Conservation (phyloP, 331 rosid species). For the Quercus lobata region DNA sequence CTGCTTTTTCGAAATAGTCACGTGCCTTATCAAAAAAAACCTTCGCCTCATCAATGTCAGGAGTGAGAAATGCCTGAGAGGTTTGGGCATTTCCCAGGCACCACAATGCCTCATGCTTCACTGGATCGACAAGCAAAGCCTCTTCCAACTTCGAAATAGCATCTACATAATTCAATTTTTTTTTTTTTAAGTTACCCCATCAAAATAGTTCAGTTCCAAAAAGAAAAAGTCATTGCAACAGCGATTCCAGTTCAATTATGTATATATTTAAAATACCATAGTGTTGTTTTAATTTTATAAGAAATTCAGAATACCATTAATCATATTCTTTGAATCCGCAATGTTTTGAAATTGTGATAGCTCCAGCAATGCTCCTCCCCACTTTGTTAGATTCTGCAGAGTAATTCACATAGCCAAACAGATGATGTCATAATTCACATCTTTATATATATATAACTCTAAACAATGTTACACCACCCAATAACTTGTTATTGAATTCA, state of each 20-base stretch:
- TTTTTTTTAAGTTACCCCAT: neutral
- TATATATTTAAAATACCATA: too few species aligned
- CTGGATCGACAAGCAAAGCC: slow-evolving; percentile 53
- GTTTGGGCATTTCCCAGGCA: slow-evolving; percentile 68
- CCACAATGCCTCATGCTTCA: slow-evolving; percentile 71
- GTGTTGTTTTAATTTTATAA: too few species aligned
- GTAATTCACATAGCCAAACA: neutral
- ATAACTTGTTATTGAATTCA: too few species aligned
- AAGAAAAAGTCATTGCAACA: neutral
- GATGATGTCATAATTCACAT: neutral
- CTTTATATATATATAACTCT: too few species aligned
- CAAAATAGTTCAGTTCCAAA: neutral
- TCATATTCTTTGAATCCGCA: slow-evolving; percentile 50
- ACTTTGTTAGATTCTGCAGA: slow-evolving; percentile 65
- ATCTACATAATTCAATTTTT: slow-evolving; percentile 27
- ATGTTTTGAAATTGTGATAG: slow-evolving; percentile 55
- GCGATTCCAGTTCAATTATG: neutral
- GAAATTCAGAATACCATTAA: slow-evolving; percentile 35
- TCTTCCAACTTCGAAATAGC: slow-evolving; percentile 70
- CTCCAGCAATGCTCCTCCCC: slow-evolving; percentile 81
- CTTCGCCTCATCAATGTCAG: slow-evolving; percentile 49
- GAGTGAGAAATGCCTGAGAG: slow-evolving; percentile 56
- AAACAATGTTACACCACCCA: too few species aligned
- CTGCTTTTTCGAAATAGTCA: slow-evolving; percentile 58
- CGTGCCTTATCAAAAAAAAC: slow-evolving; percentile 57